Evolutionary conservation across 2,329 filamentous ascomycete species (phyloP), one percentile per base, ranked within the genome.

Genomic region (Xenoacremonium recifei): DNA sequence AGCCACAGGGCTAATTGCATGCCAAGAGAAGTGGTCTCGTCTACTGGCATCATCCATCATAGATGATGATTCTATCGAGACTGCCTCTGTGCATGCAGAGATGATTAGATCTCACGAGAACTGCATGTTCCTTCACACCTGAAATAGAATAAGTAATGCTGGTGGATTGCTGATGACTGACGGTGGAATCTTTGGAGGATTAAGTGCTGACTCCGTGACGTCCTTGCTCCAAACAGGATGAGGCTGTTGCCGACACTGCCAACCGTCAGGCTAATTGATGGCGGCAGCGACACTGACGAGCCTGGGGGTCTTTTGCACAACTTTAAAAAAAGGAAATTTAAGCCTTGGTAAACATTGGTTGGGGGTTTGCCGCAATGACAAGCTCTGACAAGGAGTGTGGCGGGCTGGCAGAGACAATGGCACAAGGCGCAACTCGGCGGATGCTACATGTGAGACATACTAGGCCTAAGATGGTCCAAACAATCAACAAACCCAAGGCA

Each of bases 151-250:
- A 27, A 7, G 23, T 13, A 27, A 27, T 27, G n/a, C 36, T 32
- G 16, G 33, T 19, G 20, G 25, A 40, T 35, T 21, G 40, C 37
- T 49, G 38, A 41, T 45, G 39, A 44, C 35, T 31, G 33, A 43
- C 39, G 31, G 34, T 16, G 34, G 40, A 40, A 19, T 27, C 32
- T 36, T 41, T 41, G 35, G 41, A 23, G 51, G 47, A 57, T 55
- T 55, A 47, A 57, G 53, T 57, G 51, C 47, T 57, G 48, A 55
- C 49, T 29, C 40, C 44, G 45, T 34, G 39, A 46, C 48, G 44
- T 51, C 46, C 23, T 23, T 30, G 27, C 34, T 36, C 33, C 34
- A 23, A 23, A 23, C n/a, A 25, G n/a, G 16, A 30, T 35, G 31
- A 23, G 35, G 43, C 29, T 42, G 21, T 21, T 32, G 21, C 13